Base-by-base conservation (phyloP, 1,284 basidiomycete genomes). In the Neolentinus lepideus region DNA sequence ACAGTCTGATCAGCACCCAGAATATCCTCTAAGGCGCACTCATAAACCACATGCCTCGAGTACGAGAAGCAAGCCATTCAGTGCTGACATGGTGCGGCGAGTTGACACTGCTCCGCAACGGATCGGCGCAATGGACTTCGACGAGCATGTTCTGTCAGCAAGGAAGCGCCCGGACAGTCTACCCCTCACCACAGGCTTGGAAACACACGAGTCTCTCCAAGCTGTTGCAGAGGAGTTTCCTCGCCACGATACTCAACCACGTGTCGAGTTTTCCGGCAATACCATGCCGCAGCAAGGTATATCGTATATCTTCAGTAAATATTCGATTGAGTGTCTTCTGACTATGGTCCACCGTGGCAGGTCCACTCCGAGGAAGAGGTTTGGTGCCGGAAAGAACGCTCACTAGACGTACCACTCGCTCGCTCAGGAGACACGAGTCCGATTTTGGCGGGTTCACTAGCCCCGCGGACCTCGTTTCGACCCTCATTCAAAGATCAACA, bases 361-460 rank as follows among this genome's bases (percentile, higher is more conserved):
- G 12, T 31, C 29, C 29, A 31, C 12, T 31, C 12, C 29, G 29
- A 6, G 29, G 29, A 31, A 31, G 12, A 31, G 12, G 29, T 12
- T 31, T 31, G 29, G 29, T 31, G 29, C 29, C 4, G 29, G 29
- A 31, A 31, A 31, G 29, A 31, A 31, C 29, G 29, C 29, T 31
- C 4, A 31, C 29, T 6, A 31, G 29, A 31, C 29, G 29, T 12
- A 31, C 6, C 4, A 31, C 29, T 31, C 29, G 29, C 29, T 43
- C 38, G 16, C 38, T 43, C 16, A 43, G 38, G 38, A 6, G 16
- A 16, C 38, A 43, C 12, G 47, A 50, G n/a, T 6, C 47, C 9
- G 78, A 77, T 3, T 91, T 91, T 61, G 93, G 93, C 38, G 93
- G 93, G 0, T 96, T 95, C 93, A 93, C 0, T 90, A 87, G 65